Base-by-base conservation (phyloP, 495 filamentous ascomycete genomes). In the Trichoderma erinaceum region DNA sequence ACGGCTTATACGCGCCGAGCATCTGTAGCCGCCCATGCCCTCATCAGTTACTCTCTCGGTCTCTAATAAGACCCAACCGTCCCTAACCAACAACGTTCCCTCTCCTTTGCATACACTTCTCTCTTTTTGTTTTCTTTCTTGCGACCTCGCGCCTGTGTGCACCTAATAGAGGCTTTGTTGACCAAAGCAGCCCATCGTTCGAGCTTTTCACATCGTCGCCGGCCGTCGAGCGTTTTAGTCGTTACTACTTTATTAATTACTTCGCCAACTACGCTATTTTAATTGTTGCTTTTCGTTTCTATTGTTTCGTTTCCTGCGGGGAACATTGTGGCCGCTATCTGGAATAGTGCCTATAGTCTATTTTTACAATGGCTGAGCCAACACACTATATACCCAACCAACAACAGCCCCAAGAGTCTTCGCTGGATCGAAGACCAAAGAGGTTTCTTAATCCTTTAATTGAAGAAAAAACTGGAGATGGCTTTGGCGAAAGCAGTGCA, bases 371-470 rank as follows among this genome's bases (percentile, higher is more conserved):
- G 84, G 83, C 74, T 74, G 85, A 83, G 61, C 73, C 78, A 71
- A 76, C 82, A 75, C 73, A 85, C 73, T 82, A 89, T 71, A 83
- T 86, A 69, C 78, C 85, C 74, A 85, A 80, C 70, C 84, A 81
- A 48, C 89, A 85, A 77, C 76, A 79, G 75, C 85, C 89, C 70
- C 86, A 85, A 68, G 83, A 85, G 73, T 86, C 79, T 73, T 72
- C 82, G 90, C 92, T 85, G 90, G 90, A 76, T 75, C 80, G 77
- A 76, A 81, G 79, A 83, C 86, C 83, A 79, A 85, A 83, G 75
- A 81, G 84, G 76, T 76, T 79, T 70, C 89, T 93, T 90, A 92
- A 93, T 91, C 89, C 90, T 69, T 92, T 93, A 88, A 88, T 90
- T 74, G 91, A 93, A 80, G 89, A 93, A 74, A 83, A 81, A 68